Evolutionary conservation across 75 land plant genomes (phyloP), one percentile per base, ranked within the genome.

Genomic region (Pseudotsuga menziesii): DNA sequence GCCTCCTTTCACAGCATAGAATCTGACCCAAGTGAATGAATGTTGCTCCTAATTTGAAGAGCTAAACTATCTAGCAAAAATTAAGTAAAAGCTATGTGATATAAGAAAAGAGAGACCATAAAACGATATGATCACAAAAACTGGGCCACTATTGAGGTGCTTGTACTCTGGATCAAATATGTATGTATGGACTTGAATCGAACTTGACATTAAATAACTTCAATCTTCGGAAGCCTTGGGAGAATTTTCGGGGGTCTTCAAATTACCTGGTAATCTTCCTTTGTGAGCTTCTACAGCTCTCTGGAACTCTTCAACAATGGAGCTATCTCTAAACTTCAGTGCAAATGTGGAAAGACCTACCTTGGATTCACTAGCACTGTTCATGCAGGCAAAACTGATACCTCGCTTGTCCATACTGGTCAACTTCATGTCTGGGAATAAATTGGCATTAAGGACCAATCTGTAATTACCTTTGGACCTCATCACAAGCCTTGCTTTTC

Each of bases 211-310:
- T 62, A 32, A 82, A 54, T 75, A 80, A 58, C 56, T 70, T 82
- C 32, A 82, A 19, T 66, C 81, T 25, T 85, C 89, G 14, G 81
- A 61, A 63, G 89, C 86, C 74, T 89, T 79, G 0, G 93, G 91
- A 56, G 96, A 91, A 79, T 89, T 93, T 72, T 93, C 93, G 0
- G 93, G 93, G 13, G 93, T 89, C 66, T 80, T 87, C 66, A 87
- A 63, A 75, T 55, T 79, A 32, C 80, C 58, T 61, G 78, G 27
- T 20, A 78, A 66, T 39, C 80, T 74, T 48, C 93, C 93, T 74
- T 79, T 83, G 63, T 85, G 86, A 9, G 74, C 67, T 56, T 84
- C 73, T 13, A 85, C 77, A 29, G 79, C 22, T n/a, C 74, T 25
- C 23, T 75, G 54, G 72, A 85, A 84, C 9, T 83, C 86, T 58